These are phyloP conservation scores for Colletotrichum noveboracense DNA, from an alignment of 2,329 filamentous ascomycete genomes.

Conservation along the genomic window DNA sequence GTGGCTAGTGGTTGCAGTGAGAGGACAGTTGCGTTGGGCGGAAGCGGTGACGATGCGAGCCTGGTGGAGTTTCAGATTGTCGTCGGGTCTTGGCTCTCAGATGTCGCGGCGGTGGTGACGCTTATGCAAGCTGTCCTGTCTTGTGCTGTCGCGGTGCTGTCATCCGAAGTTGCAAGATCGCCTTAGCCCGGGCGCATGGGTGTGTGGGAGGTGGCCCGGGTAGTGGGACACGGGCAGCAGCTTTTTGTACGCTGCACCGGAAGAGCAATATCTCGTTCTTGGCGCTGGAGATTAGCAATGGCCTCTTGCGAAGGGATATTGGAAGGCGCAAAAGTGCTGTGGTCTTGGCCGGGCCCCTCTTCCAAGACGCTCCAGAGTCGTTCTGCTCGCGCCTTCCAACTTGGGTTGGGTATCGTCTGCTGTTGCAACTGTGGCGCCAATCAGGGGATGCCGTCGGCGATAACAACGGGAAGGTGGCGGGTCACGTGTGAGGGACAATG, in stretches of 20 bases:
- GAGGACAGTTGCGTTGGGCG: not conserved
- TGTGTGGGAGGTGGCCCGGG: not conserved
- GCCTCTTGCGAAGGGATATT: not conserved
- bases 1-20: not conserved
- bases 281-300: not conserved
- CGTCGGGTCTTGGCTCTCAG: not conserved
- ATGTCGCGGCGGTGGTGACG: not conserved
- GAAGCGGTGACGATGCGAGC: not conserved
- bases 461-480: not conserved
- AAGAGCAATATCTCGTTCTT: not conserved
- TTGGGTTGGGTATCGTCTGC: constrained; percentile 11
- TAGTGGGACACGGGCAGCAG: not conserved
- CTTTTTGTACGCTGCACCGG: not conserved
- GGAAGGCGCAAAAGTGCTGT: not conserved
- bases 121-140: constrained; percentile 14
- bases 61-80: not conserved
- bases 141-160: constrained; percentile 1
- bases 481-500: not conserved
- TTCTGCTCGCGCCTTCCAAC: constrained; percentile 19
- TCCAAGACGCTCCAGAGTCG: constrained; percentile 7
- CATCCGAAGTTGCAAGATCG: constrained; percentile 17
- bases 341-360: not conserved
- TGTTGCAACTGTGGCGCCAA: constrained; percentile 17
- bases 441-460: not conserved
- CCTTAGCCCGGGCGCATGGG: not conserved